Evolutionary conservation across 2,329 filamentous ascomycete genomes (phyloP).

Genomic region (Neocucurbitaria cava): DNA sequence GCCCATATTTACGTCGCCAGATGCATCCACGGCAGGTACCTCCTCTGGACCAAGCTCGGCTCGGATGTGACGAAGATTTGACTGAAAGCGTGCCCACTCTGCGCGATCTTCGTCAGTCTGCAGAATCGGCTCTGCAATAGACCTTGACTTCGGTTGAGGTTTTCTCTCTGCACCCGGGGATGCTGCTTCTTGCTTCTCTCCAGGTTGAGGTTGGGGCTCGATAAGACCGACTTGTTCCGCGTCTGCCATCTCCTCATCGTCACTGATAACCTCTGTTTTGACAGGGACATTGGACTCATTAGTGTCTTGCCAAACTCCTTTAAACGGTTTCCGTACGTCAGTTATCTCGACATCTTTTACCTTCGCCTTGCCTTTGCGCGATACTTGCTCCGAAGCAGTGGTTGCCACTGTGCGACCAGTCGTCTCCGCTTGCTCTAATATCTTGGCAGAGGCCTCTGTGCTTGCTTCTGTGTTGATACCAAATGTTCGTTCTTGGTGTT

Average conservation of each 20-base stretch:
- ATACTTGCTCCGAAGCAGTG: conserved; percentile 23
- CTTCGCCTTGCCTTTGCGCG: conserved; percentile 50
- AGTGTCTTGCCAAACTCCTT: conserved; percentile 54
- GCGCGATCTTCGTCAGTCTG: conserved; percentile 61
- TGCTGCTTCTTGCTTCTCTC: conserved; percentile 33
- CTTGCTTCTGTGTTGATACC: conserved; percentile 63
- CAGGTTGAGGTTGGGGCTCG: conserved; percentile 10
- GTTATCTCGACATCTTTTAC: conserved; percentile 54
- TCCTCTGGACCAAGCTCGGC: conserved; percentile 55
- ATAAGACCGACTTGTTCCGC: conserved; percentile 34
- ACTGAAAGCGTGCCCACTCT: conserved; percentile 58
- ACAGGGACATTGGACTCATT: conserved; percentile 52
- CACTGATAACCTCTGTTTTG: conserved; percentile 63
- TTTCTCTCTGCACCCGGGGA: conserved; percentile 46
- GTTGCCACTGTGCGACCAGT: conserved; percentile 27
- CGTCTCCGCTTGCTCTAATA: conserved; percentile 45
- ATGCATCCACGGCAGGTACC: conserved; percentile 40
- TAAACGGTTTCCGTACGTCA: conserved; percentile 51
- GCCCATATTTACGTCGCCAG: conserved; percentile 52
- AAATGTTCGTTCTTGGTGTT: conserved; percentile 62
- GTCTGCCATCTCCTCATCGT: conserved; percentile 48
- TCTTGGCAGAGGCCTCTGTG: conserved; percentile 52
- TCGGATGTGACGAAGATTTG: conserved; percentile 55
- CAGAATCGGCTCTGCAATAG: conserved; percentile 49
- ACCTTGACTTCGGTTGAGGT: conserved; percentile 25